These are phyloP conservation scores for Daldinia eschscholtzii DNA, from an alignment of 2,329 filamentous ascomycete genomes.

Conservation along the genomic window DNA sequence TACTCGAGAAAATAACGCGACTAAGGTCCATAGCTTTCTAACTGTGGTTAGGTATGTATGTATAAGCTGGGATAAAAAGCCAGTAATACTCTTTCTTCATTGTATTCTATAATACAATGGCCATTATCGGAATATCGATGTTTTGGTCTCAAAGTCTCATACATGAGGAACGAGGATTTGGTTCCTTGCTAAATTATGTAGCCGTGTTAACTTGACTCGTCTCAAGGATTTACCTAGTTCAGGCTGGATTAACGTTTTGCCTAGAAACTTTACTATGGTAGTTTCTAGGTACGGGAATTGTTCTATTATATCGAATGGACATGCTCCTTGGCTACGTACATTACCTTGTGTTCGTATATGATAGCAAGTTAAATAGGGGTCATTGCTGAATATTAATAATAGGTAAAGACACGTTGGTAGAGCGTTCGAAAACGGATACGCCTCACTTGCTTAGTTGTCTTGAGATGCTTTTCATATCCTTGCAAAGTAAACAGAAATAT, in stretches of 20 bases:
- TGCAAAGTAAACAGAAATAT: constrained; percentile 16
- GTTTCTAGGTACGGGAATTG: not conserved
- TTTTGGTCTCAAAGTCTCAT: not conserved
- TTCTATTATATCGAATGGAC: not conserved
- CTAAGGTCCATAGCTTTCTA: not conserved
- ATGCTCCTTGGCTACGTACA: not conserved
- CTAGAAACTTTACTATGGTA: not conserved
- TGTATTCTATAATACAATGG: not conserved
- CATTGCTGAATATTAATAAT: not conserved
- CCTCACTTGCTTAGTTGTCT: constrained; percentile 11
- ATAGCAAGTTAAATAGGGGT: not conserved
- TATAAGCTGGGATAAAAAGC: not conserved
- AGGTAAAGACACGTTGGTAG: constrained; percentile 1
- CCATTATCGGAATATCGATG: not conserved
- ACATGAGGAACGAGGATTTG: constrained; percentile 1
- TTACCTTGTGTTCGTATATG: not conserved
- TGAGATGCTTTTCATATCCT: constrained; percentile 14
- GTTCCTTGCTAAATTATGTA: not conserved
- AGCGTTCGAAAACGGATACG: constrained; percentile 1
- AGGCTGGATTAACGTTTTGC: constrained; percentile 1
- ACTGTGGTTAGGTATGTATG: not conserved
- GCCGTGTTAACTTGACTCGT: not conserved
- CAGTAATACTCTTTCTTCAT: not conserved
- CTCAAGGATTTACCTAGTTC: not conserved
- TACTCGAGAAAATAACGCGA: not conserved